Base-by-base conservation (phyloP, 192 early-diverging fungal species). In the Allomyces macrogynus region DNA sequence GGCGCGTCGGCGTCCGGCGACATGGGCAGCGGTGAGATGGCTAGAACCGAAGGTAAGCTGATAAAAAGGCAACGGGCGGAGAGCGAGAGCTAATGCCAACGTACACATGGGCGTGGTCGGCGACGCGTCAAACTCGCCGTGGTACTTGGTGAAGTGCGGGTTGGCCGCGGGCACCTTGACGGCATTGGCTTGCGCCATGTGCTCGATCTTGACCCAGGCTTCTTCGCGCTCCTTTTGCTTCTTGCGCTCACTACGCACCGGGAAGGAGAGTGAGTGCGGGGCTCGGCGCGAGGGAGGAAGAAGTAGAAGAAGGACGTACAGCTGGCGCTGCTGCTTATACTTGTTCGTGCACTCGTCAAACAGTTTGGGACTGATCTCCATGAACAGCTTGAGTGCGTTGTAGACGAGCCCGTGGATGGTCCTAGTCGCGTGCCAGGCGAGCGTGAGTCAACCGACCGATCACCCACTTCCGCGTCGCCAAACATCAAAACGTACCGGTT, bases 391-490 rank as follows among this genome's bases (percentile, higher is more conserved):
- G 61, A 99, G 77, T 7, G 95, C 93, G 68, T 93, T 92, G 76
- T 94, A 99, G 22, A 99, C 91, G 40, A 94, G 84, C 23, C 91
- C 89, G 75, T 97, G 92, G 66, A 99, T 95, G 89, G 91, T 82
- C 82, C 95, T 77, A 65, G 32, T 44, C 10, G 27, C 8, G 61
- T 44, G 24, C 24, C 61, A 40, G 0, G 24, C 3, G 61, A 61
- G 24, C 24, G 4, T 5, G 23, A 24, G n/a, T 23, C 4, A 77
- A 22, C 24, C 1, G 61, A 10, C 23, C 9, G 11, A 8, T 24
- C 63, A 60, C 2, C 5, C 2, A 22, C 12, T 4, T n/a, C 23
- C 12, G 43, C 20, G 60, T 24, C 12, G 23, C n/a, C 25, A 63
- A 23, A 24, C 23, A 14, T 16, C 18, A 69, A 22, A 5, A 8